These are phyloP conservation scores for Trifolium fragiferum DNA, from an alignment of 306 rosid species.

Conservation along the genomic window DNA sequence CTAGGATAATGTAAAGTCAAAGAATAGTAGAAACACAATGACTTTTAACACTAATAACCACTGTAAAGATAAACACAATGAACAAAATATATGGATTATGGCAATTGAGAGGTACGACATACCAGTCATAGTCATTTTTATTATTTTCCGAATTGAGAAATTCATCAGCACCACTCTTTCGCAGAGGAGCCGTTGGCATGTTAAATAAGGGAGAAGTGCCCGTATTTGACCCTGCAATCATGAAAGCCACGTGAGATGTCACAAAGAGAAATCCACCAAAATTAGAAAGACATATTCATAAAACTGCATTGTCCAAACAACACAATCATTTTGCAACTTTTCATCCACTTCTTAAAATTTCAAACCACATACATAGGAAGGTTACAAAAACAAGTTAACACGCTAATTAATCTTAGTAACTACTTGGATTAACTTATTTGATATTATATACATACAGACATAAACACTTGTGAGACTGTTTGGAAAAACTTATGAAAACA, in stretches of 20 bases:
- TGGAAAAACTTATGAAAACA: not conserved
- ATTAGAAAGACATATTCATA: conserved; percentile 12
- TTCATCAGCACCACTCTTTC: conserved; percentile 73
- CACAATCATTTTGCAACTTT: conserved; percentile 26
- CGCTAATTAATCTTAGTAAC: not conserved
- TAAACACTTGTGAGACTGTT: not conserved
- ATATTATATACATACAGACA: not conserved
- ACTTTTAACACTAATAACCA: conserved; percentile 10
- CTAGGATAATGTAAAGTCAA: too few species aligned
- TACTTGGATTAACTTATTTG: not conserved
- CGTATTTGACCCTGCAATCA: conserved; percentile 61
- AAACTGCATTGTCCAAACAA: conserved; percentile 14
- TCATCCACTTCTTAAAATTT: conserved; percentile 25
- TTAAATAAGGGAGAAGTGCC: conserved; percentile 67
- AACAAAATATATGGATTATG: not conserved
- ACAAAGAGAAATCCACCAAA: conserved; percentile 3
- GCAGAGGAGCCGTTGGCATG: conserved; percentile 55
- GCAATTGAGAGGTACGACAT: conserved; percentile 34
- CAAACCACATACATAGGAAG: conserved; percentile 9
- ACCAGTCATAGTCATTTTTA: conserved; percentile 94
- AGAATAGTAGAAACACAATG: too few species aligned
- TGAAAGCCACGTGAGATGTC: conserved; percentile 25
- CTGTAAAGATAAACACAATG: not conserved
- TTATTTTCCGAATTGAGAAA: conserved; percentile 81
- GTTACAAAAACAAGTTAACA: not conserved